Evolutionary conservation across 2,329 filamentous ascomycete genomes (phyloP).

Genomic region (Fusarium floridanum): DNA sequence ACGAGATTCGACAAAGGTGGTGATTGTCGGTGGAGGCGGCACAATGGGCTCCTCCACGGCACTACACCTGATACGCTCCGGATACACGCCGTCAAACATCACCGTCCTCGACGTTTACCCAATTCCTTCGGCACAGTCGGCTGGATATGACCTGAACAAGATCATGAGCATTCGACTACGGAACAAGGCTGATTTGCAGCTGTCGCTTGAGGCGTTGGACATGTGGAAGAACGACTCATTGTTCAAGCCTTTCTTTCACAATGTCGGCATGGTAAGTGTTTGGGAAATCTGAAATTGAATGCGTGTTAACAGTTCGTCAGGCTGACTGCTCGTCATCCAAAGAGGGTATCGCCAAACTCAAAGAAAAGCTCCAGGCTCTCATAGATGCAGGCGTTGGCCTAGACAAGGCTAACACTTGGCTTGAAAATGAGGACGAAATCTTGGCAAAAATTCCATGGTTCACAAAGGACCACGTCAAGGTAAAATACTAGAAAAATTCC

Average conservation of each 20-base stretch:
- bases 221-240: slow-evolving; percentile 17
- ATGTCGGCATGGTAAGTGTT: slow-evolving; percentile 14
- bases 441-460: slow-evolving; percentile 5
- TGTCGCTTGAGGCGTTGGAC: slow-evolving; percentile 11
- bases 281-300: background rate
- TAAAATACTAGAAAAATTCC: background rate
- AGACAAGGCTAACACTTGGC: slow-evolving; percentile 8
- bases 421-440: slow-evolving; percentile 8
- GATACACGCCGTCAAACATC: slow-evolving; percentile 11
- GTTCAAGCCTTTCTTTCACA: slow-evolving; percentile 15
- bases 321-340: slow-evolving; percentile 13
- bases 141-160: slow-evolving; percentile 12
- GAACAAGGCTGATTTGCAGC: slow-evolving; percentile 9
- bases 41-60: slow-evolving; percentile 20
- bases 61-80: slow-evolving; percentile 11
- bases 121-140: slow-evolving; percentile 16
- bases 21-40: slow-evolving; percentile 19
- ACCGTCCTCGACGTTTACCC: slow-evolving; percentile 18
- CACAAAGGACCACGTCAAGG: slow-evolving; percentile 11
- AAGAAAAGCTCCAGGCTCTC: background rate
- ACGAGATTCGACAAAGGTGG: slow-evolving; percentile 6
- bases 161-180: slow-evolving; percentile 15
- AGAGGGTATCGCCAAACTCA: slow-evolving; percentile 1
- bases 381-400: background rate
- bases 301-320: background rate